Evolutionary conservation across 805 yeast genomes (phyloP).

Genomic region (Candida insectorum): DNA sequence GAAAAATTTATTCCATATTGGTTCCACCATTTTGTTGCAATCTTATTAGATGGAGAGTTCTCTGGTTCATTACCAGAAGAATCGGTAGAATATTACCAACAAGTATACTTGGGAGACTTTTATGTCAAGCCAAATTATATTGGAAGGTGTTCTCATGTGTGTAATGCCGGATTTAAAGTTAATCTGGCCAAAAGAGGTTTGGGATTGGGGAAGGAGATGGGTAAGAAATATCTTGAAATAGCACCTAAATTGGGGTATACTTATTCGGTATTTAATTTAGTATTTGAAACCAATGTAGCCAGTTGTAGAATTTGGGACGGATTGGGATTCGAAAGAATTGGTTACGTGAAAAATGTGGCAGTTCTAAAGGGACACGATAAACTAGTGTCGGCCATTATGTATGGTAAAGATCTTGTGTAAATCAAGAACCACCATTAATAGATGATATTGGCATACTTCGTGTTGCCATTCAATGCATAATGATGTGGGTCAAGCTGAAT

Average conservation of each 20-base stretch:
- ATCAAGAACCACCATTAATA: too few relatives aligned
- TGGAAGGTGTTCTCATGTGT: constrained; percentile 81
- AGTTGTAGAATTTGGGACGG: constrained; percentile 78
- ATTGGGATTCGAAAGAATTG: constrained; percentile 78
- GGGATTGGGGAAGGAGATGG: constrained; percentile 70
- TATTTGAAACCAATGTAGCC: constrained; percentile 75
- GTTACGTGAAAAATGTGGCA: constrained; percentile 72
- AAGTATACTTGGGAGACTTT: constrained; percentile 63
- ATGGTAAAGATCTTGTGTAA: constrained; percentile 58
- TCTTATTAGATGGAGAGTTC: constrained; percentile 47
- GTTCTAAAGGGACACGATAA: constrained; percentile 59
- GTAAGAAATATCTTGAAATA: constrained; percentile 60
- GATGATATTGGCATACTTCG: too few relatives aligned
- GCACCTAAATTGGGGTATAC: constrained; percentile 79
- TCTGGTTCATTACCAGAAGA: constrained; percentile 14
- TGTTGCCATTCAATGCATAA: too few relatives aligned
- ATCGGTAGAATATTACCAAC: constrained; percentile 42
- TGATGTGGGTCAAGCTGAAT: too few relatives aligned
- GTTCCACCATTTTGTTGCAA: constrained; percentile 63
- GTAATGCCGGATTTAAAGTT: constrained; percentile 86
- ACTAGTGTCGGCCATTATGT: constrained; percentile 74
- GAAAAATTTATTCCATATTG: constrained; percentile 62
- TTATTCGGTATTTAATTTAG: constrained; percentile 84
- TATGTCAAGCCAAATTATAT: constrained; percentile 83
- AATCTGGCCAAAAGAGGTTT: constrained; percentile 55